Base-by-base conservation (phyloP, 805 yeast genomes). In the Saccharomycopsis fibuligera region DNA sequence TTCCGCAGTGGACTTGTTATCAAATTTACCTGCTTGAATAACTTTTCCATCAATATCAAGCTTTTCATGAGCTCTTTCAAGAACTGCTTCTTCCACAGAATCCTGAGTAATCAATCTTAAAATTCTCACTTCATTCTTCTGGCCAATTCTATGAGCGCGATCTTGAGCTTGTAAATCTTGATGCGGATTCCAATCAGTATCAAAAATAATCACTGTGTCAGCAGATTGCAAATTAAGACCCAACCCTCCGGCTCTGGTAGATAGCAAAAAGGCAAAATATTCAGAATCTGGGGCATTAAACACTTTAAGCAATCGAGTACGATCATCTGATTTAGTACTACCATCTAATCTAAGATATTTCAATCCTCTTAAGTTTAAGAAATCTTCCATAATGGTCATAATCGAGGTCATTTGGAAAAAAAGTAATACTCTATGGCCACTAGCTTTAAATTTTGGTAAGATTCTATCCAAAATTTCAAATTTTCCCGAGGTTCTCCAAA, bases 161-260 rank as follows among this genome's bases (percentile, higher is more conserved):
- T 86, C 95, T 66, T 86, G 95, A 1, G 93, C 95, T 64, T 86
- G 95, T 60, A 86, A 76, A 78, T 86, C 95, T 65, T 86, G 95
- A 68, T 86, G 95, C 6, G 95, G 95, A 61, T 86, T 86, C 95
- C 95, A 86, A 68, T 86, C 95, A 14, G 91, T 83, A 63, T 86
- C 95, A 62, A 85, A 86, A 54, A 86, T 86, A 54, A 86, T 79
- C 50, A 86, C 95, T 0, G 95, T 86, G 62, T 86, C 95, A 3
- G 95, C 95, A 23, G 90, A 84, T 68, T 86, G 95, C 63, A 86
- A 76, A 64, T 86, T 86, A 60, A 86, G 73, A 61, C 95, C 95
- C 58, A 86, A 75, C 56, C 95, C 95, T 74, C 95, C 95, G 46
- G 95, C 95, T 72, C 95, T 80, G 0, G 95, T 86, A 0, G 91